phyloP scores from a whole-genome alignment of 371 early-diverging fungal genomes.

The Amoeboaphelidium protococcarum region DNA sequence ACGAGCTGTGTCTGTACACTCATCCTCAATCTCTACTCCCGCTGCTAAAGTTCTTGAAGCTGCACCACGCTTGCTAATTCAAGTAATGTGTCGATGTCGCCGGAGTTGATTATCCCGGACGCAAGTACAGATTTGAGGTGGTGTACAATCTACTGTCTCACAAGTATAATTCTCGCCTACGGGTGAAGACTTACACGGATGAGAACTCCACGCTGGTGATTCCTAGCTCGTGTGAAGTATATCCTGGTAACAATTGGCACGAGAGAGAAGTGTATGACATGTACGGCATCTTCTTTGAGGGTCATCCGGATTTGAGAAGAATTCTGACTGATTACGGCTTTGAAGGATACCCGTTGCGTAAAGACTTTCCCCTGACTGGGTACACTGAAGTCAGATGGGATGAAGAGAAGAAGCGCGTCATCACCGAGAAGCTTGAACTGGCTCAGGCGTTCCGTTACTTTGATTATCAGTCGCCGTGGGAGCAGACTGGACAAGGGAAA shows the following conservation, averaged over 20 bases:
- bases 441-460: conserved; percentile 90
- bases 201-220: conserved; percentile 76
- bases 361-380: conserved; percentile 92
- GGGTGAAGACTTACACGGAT: conserved; percentile 84
- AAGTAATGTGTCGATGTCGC: conserved; percentile 65
- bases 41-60: conserved; percentile 62
- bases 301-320: conserved; percentile 84
- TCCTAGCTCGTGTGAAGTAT: conserved; percentile 30
- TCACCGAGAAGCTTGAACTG: conserved; percentile 79
- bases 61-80: conserved; percentile 74
- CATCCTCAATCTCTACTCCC: conserved; percentile 52
- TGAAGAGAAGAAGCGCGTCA: conserved; percentile 87
- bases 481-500: conserved; percentile 17
- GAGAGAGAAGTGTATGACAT: conserved; percentile 96
- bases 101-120: conserved; percentile 71
- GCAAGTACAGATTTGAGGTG: conserved; percentile 78
- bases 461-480: conserved; percentile 68
- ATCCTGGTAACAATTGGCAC: conserved; percentile 76
- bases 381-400: conserved; percentile 85
- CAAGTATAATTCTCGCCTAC: conserved; percentile 70
- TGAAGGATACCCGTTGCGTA: conserved; percentile 86
- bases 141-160: conserved; percentile 75
- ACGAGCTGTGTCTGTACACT: conserved; percentile 76
- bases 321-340: conserved; percentile 96
- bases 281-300: conserved; percentile 85